These are phyloP conservation scores for Emmonsiellopsis sp. DNA, from an alignment of 2,329 filamentous ascomycete genomes.

Conservation along the genomic window DNA sequence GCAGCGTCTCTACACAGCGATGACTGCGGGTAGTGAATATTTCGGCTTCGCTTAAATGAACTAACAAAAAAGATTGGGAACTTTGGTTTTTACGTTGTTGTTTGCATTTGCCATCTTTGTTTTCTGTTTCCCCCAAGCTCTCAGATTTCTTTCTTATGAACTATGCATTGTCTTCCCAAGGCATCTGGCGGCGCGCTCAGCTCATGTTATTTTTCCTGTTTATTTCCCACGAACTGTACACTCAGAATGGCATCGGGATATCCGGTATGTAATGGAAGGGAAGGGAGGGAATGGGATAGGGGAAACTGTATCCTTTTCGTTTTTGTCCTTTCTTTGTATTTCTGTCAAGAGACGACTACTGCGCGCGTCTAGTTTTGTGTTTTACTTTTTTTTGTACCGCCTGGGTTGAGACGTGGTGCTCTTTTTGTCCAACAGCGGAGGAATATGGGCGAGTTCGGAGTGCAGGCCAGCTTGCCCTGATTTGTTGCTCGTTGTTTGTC, in stretches of 20 bases:
- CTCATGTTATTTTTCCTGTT: conserved; percentile 3
- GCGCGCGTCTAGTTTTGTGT: neutral
- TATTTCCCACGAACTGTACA: conserved; percentile 5
- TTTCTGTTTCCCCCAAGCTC: neutral
- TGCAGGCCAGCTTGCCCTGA: conserved; percentile 30
- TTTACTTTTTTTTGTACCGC: neutral
- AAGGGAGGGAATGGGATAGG: neutral
- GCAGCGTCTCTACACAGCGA: conserved; percentile 82
- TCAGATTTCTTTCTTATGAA: conserved; percentile 6
- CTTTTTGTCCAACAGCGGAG: neutral
- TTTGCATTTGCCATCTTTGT: neutral
- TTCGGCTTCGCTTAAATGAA: conserved; percentile 80
- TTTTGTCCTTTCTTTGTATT: conserved; percentile 1
- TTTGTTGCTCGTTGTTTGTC: conserved; percentile 1
- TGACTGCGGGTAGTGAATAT: conserved; percentile 94
- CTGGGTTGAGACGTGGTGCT: neutral
- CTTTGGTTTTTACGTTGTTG: neutral
- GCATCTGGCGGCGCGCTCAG: conserved; percentile 12
- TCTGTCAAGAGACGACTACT: neutral
- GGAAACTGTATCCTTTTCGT: conserved; percentile 3
- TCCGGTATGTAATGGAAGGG: neutral
- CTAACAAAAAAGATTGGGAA: neutral
- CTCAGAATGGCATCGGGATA: conserved; percentile 8
- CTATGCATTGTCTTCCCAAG: conserved; percentile 6
- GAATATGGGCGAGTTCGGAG: conserved; percentile 22